Conservation (phyloP, 1,284 basidiomycete species). For the Naganishia sp. region DNA sequence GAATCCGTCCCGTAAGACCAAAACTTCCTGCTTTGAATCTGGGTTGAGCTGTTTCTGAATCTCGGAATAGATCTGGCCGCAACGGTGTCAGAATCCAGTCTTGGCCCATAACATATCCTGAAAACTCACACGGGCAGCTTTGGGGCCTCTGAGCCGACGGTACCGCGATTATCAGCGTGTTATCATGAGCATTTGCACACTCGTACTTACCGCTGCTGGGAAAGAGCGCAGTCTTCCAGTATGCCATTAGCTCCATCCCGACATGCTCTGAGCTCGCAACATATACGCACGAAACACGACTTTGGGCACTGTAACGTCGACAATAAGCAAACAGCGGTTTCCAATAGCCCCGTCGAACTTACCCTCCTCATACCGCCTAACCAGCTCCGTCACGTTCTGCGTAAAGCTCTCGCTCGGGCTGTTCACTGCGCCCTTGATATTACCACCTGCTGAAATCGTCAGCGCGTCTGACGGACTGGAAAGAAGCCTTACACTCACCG, state of each 20-base stretch:
- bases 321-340: slow-evolving; percentile 13
- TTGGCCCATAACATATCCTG: not conserved
- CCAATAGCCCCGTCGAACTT: slow-evolving; percentile 8
- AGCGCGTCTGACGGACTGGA: not conserved
- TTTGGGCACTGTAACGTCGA: slow-evolving; percentile 41
- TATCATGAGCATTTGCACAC: not conserved
- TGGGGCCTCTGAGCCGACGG: slow-evolving; percentile 45
- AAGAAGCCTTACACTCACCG: slow-evolving; percentile 38
- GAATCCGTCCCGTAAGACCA: slow-evolving; percentile 53
- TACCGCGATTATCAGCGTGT: not conserved
- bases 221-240: slow-evolving; percentile 50
- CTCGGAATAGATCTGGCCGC: slow-evolving; percentile 50
- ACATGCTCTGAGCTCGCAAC: too few species aligned
- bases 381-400: slow-evolving; percentile 44
- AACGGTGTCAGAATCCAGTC: slow-evolving; percentile 7
- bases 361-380: slow-evolving; percentile 45
- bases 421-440: slow-evolving; percentile 51
- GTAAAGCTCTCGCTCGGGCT: slow-evolving; percentile 48
- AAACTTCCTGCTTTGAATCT: slow-evolving; percentile 46
- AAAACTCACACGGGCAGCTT: slow-evolving; percentile 49
- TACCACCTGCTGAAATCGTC: slow-evolving; percentile 44
- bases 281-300: slow-evolving; percentile 50
- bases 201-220: slow-evolving; percentile 46
- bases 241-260: not conserved
- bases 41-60: slow-evolving; percentile 39